A percentile compares a stretch with the other conserved stretches of the same genome.
These are phyloP conservation scores for Inga laurina DNA, from an alignment of 306 rosid species.

Conservation along the genomic window DNA sequence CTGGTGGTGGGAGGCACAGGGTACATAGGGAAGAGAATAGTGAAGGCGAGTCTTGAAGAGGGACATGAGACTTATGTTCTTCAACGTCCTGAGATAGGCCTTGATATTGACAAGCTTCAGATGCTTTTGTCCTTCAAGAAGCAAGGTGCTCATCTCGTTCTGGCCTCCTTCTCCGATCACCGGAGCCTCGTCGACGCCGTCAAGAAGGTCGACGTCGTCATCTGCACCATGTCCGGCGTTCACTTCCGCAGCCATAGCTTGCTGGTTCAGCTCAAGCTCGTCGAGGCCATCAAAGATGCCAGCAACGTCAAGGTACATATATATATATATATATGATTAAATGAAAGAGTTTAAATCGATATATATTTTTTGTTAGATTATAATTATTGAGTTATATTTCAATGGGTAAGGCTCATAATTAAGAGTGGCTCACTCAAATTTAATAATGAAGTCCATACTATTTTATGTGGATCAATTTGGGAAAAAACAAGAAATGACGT, in stretches of 20 bases:
- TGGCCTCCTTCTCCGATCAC: conserved; percentile 71
- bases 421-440: neutral
- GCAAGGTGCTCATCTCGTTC: conserved; percentile 63
- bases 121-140: conserved; percentile 65
- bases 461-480: neutral
- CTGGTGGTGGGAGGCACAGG: conserved; percentile 89
- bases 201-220: conserved; percentile 70
- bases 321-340: no score
- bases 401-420: neutral
- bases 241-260: conserved; percentile 74
- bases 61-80: conserved; percentile 76
- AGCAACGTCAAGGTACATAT: conserved; percentile 68
- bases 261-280: conserved; percentile 72
- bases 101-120: conserved; percentile 78
- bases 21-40: conserved; percentile 76
- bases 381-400: neutral
- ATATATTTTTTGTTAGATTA: no score
- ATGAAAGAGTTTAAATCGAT: neutral
- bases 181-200: conserved; percentile 68
- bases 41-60: conserved; percentile 61
- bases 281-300: conserved; percentile 78
- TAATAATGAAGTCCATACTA: neutral
- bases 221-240: conserved; percentile 79
- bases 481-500: neutral
- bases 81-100: conserved; percentile 62